Evolutionary conservation across 208 protist genomes (phyloP), one percentile per base, ranked within the genome.

Genomic region (Porcisia hertigi): DNA sequence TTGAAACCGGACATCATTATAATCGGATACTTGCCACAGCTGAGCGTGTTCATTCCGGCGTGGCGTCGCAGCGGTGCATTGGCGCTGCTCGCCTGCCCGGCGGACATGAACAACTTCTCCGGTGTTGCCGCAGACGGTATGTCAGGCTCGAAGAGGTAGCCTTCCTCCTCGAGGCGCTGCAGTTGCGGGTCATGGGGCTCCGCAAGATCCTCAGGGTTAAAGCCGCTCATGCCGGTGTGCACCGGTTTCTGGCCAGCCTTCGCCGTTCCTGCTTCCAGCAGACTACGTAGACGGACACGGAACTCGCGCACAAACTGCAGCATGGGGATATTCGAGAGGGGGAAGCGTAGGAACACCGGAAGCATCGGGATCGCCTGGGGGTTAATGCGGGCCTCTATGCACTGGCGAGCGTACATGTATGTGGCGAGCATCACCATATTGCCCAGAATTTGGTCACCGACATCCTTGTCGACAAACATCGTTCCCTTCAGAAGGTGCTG

Each of bases 391-490:
- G 91, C 87, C 79, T 91, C 83, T 9, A 91, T 76, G 77, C 88
- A 91, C 85, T 95, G 91, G 6, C 88, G 88, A 34, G 90, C 86
- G 76, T 95, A 95, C 88, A 92, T 93, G 76, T 91, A 84, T 18
- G 85, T 77, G 25, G 85, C 91, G 23, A 93, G 87, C 87, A 95
- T 86, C 53, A 92, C 88, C 67, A 95, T 86, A 58, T 93, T 91
- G 25, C 91, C 88, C 16, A 95, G 78, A 54, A 93, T 95, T 70
- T 95, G 91, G 63, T 95, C 91, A 11, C 91, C 91, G 1, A 93
- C 91, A 79, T 93, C 88, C 74, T 92, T 95, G 76, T 93, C 88
- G 9, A 95, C 84, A 72, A 95, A 95, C 90, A 94, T 94, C 30
- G 86, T 90, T 34, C 86, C 88, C 73, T 94, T 94, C 62, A 94